These are phyloP conservation scores for Colletotrichum brevisporum DNA, from an alignment of 2,329 filamentous ascomycete species.

Conservation along the genomic window DNA sequence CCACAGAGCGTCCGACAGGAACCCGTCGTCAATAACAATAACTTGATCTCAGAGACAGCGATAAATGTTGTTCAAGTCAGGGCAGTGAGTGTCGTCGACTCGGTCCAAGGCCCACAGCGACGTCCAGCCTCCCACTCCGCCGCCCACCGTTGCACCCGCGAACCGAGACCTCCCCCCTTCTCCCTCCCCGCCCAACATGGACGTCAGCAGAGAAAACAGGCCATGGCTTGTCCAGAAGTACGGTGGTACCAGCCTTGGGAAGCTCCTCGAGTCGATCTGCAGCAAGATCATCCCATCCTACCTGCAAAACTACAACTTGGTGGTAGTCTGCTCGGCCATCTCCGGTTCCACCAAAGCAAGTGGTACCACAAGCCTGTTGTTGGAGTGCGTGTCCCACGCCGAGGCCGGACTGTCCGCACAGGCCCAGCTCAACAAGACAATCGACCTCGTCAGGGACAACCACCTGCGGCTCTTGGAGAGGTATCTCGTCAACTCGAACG, in stretches of 20 bases:
- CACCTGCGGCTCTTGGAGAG: slow-evolving; percentile 33
- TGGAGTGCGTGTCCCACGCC: slow-evolving; percentile 32
- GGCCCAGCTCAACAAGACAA: slow-evolving; percentile 31
- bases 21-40: neutral
- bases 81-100: slow-evolving; percentile 4
- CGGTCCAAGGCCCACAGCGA: slow-evolving; percentile 9
- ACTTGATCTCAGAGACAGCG: neutral
- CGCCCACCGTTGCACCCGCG: neutral
- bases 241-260: slow-evolving; percentile 94
- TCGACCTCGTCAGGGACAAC: slow-evolving; percentile 16
- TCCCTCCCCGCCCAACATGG: slow-evolving; percentile 21
- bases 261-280: slow-evolving; percentile 81
- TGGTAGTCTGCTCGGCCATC: slow-evolving; percentile 94
- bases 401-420: slow-evolving; percentile 57
- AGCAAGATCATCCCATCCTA: slow-evolving; percentile 36
- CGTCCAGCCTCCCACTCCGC: neutral
- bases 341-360: slow-evolving; percentile 94
- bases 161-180: neutral
- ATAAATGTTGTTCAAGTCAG: slow-evolving; percentile 18
- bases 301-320: slow-evolving; percentile 75
- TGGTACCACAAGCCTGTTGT: slow-evolving; percentile 92
- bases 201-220: slow-evolving; percentile 53
- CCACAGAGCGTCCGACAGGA: neutral
- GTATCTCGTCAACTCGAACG: slow-evolving; percentile 76
- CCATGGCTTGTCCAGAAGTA: slow-evolving; percentile 95